These are phyloP conservation scores for Funneliformis caledonium DNA, from an alignment of 371 early-diverging fungal species.

Conservation along the genomic window DNA sequence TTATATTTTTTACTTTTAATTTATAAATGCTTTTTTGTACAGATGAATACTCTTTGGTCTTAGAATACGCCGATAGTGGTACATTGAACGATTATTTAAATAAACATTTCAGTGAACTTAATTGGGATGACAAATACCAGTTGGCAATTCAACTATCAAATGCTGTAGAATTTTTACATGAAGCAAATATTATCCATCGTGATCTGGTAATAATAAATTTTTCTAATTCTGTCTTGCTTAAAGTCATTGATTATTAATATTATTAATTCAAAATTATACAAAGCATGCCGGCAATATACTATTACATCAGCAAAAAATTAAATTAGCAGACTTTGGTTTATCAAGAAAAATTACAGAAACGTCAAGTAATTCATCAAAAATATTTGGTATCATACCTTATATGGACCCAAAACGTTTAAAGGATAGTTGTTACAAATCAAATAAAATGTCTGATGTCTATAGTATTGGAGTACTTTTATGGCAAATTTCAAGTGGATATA, in stretches of 20 bases:
- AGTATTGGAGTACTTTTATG: no score
- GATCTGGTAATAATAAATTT: constrained; percentile 2
- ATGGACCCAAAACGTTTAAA: no score
- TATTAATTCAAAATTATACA: neutral
- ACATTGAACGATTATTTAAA: neutral
- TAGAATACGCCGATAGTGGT: constrained; percentile 5
- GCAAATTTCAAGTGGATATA: no score
- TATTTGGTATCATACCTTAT: no score
- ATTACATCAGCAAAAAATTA: neutral
- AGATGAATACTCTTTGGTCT: neutral
- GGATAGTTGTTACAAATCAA: no score
- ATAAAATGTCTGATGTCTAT: no score
- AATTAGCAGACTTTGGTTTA: constrained; percentile 18
- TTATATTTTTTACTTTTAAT: no score
- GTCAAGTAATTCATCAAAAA: neutral
- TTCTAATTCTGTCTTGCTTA: no score
- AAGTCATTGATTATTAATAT: no score
- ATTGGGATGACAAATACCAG: constrained; percentile 18
- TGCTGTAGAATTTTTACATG: constrained; percentile 11
- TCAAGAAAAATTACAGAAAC: neutral
- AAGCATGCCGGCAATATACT: constrained; percentile 7
- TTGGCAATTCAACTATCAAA: constrained; percentile 1
- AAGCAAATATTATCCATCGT: neutral
- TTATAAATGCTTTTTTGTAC: neutral
- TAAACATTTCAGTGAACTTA: neutral